Evolutionary conservation across 441 rosid genomes (phyloP).

Genomic region (Sinapis alba): DNA sequence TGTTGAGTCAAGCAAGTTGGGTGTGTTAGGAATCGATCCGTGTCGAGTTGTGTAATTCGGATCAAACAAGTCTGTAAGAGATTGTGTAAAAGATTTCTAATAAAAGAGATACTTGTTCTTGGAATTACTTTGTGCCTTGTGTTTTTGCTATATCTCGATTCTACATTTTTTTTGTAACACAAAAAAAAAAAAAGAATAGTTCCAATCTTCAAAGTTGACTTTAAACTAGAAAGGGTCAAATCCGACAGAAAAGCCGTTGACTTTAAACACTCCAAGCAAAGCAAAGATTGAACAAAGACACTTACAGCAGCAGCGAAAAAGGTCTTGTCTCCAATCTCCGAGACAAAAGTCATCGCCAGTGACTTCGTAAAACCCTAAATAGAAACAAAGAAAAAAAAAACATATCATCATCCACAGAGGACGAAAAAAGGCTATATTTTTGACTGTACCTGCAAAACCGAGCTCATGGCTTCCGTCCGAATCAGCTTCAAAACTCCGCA

Average conservation of each 20-base stretch:
- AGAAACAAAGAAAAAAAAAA: neutral
- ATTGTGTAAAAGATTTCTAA: too few relatives aligned
- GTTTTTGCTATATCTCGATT: too few relatives aligned
- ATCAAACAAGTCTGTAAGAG: too few relatives aligned
- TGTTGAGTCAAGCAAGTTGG: too few relatives aligned
- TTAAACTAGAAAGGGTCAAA: neutral
- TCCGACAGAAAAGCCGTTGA: constrained; percentile 1
- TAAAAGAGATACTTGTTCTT: too few relatives aligned
- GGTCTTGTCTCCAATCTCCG: constrained; percentile 98
- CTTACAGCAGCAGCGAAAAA: constrained; percentile 98
- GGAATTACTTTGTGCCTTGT: too few relatives aligned
- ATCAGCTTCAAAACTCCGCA: constrained; percentile 1
- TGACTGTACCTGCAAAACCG: constrained; percentile 63
- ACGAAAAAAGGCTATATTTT: neutral
- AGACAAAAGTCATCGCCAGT: constrained; percentile 88
- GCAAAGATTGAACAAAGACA: neutral
- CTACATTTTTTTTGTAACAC: too few relatives aligned
- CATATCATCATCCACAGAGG: neutral
- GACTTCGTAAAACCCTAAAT: constrained; percentile 83
- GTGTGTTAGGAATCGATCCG: too few relatives aligned
- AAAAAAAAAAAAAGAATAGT: neutral
- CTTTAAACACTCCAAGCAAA: neutral
- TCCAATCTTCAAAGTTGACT: too few relatives aligned
- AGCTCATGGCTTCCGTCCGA: constrained; percentile 51
- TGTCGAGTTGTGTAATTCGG: too few relatives aligned